These are phyloP conservation scores for Calonectria crousiana DNA, from an alignment of 2,329 filamentous ascomycete genomes.

Conservation along the genomic window DNA sequence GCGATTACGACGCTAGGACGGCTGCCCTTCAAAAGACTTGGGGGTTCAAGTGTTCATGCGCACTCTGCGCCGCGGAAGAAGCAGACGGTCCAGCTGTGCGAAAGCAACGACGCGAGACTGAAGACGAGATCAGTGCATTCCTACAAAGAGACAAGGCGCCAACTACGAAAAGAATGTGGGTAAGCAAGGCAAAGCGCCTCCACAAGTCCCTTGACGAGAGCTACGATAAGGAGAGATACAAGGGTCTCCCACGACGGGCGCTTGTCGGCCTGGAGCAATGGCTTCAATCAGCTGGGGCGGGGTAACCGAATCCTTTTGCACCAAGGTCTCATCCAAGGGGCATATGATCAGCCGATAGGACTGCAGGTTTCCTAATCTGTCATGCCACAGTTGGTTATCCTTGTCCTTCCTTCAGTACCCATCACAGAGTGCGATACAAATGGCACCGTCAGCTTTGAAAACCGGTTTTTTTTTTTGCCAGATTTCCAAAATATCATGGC, in stretches of 20 bases:
- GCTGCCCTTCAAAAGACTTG: slow-evolving; percentile 44
- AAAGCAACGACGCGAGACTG: slow-evolving; percentile 33
- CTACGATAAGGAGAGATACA: slow-evolving; percentile 43
- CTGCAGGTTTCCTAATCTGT: background rate
- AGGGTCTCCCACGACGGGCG: slow-evolving; percentile 40
- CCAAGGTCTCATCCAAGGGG: background rate
- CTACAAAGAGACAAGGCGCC: slow-evolving; percentile 12
- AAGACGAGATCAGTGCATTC: slow-evolving; percentile 39
- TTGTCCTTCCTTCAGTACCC: too few relatives aligned
- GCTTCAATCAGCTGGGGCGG: slow-evolving; percentile 31
- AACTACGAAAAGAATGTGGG: slow-evolving; percentile 30
- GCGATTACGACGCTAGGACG: slow-evolving; percentile 40
- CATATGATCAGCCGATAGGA: background rate
- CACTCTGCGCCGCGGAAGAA: slow-evolving; percentile 49
- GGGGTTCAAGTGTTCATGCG: slow-evolving; percentile 54
- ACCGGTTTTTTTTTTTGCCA: background rate
- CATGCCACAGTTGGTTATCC: background rate
- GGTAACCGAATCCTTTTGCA: background rate
- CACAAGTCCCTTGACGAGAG: slow-evolving; percentile 40
- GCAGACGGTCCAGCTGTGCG: slow-evolving; percentile 32
- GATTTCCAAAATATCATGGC: background rate
- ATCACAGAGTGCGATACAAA: background rate
- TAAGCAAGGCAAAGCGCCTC: slow-evolving; percentile 43
- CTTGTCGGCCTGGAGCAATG: slow-evolving; percentile 44
- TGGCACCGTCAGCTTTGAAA: background rate